A percentile compares a stretch with the other conserved stretches of the same genome.
These are phyloP conservation scores for Fusarium burgessii DNA, from an alignment of 2,329 filamentous ascomycete species.

Conservation along the genomic window DNA sequence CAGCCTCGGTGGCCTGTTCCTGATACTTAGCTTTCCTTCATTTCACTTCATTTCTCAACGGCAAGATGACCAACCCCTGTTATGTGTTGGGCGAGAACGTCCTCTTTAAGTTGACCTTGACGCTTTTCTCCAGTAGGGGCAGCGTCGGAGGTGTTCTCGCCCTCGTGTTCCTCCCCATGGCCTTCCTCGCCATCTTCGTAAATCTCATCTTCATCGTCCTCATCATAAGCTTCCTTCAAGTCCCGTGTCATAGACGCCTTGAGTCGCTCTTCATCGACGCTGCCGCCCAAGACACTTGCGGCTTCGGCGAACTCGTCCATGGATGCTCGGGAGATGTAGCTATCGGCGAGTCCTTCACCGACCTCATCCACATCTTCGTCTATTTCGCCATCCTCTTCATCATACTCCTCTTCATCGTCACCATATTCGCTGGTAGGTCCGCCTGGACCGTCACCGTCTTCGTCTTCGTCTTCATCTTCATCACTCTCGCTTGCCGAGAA, in stretches of 20 bases:
- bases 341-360: conserved; percentile 49
- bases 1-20: conserved; percentile 36
- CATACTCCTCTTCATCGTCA: conserved; percentile 59
- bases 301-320: conserved; percentile 55
- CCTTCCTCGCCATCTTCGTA: conserved; percentile 40
- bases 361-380: conserved; percentile 57
- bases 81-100: conserved; percentile 68
- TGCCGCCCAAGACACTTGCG: conserved; percentile 58
- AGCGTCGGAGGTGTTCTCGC: conserved; percentile 22
- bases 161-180: conserved; percentile 39
- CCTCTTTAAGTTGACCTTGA: conserved; percentile 52
- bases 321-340: conserved; percentile 48
- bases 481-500: conserved; percentile 84
- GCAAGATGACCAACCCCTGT: conserved; percentile 68
- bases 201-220: conserved; percentile 58
- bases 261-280: conserved; percentile 59
- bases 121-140: conserved; percentile 13
- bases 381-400: conserved; percentile 59
- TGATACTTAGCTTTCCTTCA: conserved; percentile 49
- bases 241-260: conserved; percentile 55
- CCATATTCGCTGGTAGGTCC: conserved; percentile 59
- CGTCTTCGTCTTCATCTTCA: conserved; percentile 67
- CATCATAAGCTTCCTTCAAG: conserved; percentile 55
- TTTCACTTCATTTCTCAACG: conserved; percentile 56
- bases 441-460: conserved; percentile 67